Conservation (phyloP, 2,329 filamentous ascomycete species). For the Apiospora phragmitis region DNA sequence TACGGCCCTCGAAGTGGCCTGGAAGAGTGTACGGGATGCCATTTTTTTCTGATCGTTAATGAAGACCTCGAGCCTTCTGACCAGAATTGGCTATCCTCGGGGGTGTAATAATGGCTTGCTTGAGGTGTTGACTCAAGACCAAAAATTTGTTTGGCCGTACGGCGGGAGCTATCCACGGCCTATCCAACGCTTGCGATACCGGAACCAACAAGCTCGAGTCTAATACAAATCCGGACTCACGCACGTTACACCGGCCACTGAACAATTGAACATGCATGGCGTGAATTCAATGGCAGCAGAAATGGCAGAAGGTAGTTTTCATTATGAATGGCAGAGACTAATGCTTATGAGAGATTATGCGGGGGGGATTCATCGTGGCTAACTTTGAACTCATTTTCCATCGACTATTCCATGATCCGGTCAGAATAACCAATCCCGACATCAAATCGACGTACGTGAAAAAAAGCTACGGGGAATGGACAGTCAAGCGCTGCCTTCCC, state of each 20-base stretch:
- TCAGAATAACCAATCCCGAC: background rate
- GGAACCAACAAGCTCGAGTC: slow-evolving; percentile 6
- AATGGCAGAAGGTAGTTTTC: background rate
- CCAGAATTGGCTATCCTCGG: slow-evolving; percentile 22
- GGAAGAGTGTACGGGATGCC: slow-evolving; percentile 30
- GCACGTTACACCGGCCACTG: background rate
- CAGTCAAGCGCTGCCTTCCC: background rate
- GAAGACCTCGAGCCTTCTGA: slow-evolving; percentile 29
- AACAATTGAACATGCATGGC: background rate
- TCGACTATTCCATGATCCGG: background rate
- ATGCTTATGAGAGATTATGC: background rate
- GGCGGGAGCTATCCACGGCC: background rate
- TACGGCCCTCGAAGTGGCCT: slow-evolving; percentile 26
- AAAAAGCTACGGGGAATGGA: background rate
- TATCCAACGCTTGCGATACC: background rate
- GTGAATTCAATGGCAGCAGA: background rate
- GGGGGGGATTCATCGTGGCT: background rate
- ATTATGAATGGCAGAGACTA: too few species aligned
- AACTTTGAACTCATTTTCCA: background rate
- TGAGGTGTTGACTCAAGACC: slow-evolving; percentile 22
- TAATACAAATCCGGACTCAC: slow-evolving; percentile 6
- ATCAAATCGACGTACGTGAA: background rate
- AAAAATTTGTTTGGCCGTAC: slow-evolving; percentile 12
- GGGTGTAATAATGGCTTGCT: slow-evolving; percentile 23
- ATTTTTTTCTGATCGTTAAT: slow-evolving; percentile 27